Base-by-base conservation (phyloP, 495 filamentous ascomycete genomes). In the Xylaria cubensis region DNA sequence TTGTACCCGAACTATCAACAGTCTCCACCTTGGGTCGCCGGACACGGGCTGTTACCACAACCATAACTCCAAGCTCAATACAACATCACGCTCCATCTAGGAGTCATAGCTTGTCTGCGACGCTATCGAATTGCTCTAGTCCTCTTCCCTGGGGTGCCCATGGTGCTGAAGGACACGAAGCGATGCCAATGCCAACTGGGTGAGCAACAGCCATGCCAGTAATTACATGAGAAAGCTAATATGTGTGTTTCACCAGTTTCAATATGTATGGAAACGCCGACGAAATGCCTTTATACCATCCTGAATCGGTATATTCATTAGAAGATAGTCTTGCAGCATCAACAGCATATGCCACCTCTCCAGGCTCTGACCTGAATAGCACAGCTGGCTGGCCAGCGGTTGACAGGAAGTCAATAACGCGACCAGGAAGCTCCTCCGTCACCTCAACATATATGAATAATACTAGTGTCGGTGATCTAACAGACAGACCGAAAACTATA, bases 61-160 rank as follows among this genome's bases (percentile, higher is more conserved):
- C 73, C 42, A 69, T 77, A 42, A 41, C 72, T 13, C 75, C 74
- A 10, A 24, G 72, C 19, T 48, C 72, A 19, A 58, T 77, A 55
- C 75, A 74, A 26, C 67, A 65, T 10, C 75, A 77, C 67, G 9
- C 74, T 72, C 41, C 74, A 72, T 70, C 71, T 75, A 69, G 72
- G 74, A 79, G 75, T 42, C 74, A 79, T 56, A 79, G 77, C 71
- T 76, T 79, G 72, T 74, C 77, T 12, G 75, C 73, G 12, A 66
- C 74, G 6, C 77, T 75, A 32, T 56, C 75, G 36, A 72, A 67
- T 48, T 70, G 74, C 63, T 59, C 74, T 5, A 75, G 71, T 29
- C 76, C 77, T 9, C 74, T 77, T 72, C 67, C 75, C 9, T 79
- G 77, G 77, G 73, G 71, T 51, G 64, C 71, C 7, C 70, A 69